Conservation (phyloP, 176 grass and related monocot genomes). For the Oryza longistaminata region DNA sequence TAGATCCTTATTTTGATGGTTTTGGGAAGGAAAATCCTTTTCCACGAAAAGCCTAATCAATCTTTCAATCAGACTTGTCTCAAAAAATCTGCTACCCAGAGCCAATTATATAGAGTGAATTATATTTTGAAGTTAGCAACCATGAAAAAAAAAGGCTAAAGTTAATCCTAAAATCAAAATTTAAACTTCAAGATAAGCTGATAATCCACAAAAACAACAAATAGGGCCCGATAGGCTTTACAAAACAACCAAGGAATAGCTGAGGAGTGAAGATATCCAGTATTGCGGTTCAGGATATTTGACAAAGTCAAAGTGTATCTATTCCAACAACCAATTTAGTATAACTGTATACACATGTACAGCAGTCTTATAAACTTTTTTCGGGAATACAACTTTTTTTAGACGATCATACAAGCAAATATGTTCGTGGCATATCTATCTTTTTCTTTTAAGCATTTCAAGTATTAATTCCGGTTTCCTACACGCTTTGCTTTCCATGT, state of each 20-base stretch:
- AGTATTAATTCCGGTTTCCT: slow-evolving; percentile 60
- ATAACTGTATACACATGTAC: background rate
- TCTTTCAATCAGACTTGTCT: background rate
- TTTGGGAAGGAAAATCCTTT: background rate
- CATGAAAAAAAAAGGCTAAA: background rate
- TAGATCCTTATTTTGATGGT: background rate
- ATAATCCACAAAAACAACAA: no score
- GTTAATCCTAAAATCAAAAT: background rate
- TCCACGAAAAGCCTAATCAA: background rate
- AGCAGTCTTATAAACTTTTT: background rate
- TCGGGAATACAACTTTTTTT: background rate
- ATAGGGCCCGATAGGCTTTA: background rate
- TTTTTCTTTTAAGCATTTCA: slow-evolving; percentile 65
- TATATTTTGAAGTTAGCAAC: no score
- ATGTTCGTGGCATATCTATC: slow-evolving; percentile 20
- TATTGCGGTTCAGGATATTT: no score
- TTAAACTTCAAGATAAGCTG: no score
- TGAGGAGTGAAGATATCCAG: no score
- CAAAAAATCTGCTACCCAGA: background rate
- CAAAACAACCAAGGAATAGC: background rate
- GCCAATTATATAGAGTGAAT: no score
- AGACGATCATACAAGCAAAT: background rate
- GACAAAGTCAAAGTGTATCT: no score
- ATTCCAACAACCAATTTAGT: background rate
- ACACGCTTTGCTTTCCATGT: background rate